Conservation (phyloP, 1,139 yeast species). For the Magnusiomyces fungicola region DNA sequence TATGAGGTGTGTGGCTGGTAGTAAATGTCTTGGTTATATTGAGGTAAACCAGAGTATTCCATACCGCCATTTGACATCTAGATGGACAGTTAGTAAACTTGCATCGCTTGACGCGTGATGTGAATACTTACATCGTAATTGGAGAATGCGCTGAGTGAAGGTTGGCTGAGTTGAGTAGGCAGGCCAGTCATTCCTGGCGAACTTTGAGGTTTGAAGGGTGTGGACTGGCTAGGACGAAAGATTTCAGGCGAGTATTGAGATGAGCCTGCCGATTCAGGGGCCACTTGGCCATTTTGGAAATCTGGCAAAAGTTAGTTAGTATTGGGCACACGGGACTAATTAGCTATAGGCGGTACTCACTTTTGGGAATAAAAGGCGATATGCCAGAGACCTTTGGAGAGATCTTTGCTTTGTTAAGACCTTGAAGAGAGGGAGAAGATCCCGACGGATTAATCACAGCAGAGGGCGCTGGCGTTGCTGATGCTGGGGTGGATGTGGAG, state of each 20-base stretch:
- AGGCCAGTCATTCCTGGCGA: not conserved
- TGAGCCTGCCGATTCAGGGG: not conserved
- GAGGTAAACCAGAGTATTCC: constrained; percentile 3
- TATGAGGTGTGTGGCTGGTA: constrained; percentile 26
- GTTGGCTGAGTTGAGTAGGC: not conserved
- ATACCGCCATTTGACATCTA: not conserved
- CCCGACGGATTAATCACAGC: not conserved
- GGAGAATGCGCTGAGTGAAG: not conserved
- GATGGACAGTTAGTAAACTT: not conserved
- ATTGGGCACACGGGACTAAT: too few relatives aligned
- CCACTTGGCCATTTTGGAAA: not conserved
- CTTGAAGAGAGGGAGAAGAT: not conserved
- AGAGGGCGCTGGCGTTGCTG: constrained; percentile 1
- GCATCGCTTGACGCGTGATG: not conserved
- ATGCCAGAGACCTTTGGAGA: constrained; percentile 21
- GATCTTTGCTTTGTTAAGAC: constrained; percentile 7
- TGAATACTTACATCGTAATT: not conserved
- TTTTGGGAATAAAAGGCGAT: constrained; percentile 22
- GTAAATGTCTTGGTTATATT: constrained; percentile 11
- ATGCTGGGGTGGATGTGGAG: constrained; percentile 2
- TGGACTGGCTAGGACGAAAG: not conserved
- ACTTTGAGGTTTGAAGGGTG: not conserved
- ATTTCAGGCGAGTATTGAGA: not conserved
- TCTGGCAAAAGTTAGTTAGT: not conserved
- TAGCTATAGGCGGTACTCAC: constrained; percentile 15